A percentile compares a stretch with the other conserved stretches of the same genome.
Evolutionary conservation across 2,329 filamentous ascomycete genomes (phyloP).

Genomic region (Cercospora sojina): DNA sequence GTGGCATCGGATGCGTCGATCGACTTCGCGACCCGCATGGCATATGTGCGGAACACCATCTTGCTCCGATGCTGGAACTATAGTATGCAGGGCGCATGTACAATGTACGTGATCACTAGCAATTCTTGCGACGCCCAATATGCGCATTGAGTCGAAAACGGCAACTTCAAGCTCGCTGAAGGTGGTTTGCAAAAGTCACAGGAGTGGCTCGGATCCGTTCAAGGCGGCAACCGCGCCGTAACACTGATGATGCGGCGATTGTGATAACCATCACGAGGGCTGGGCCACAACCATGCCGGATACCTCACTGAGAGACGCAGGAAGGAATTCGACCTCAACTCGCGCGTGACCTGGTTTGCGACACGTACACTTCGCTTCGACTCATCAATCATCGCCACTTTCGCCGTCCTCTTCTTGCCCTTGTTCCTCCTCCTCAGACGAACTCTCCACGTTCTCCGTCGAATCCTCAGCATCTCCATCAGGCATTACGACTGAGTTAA

Average conservation of each 20-base stretch:
- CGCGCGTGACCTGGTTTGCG: neutral
- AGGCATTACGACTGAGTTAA: constrained; percentile 53
- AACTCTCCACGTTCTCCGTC: constrained; percentile 30
- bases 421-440: constrained; percentile 20
- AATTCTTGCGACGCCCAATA: neutral
- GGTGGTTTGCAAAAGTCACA: neutral
- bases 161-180: neutral
- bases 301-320: neutral
- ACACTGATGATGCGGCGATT: neutral
- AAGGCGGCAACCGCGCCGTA: neutral
- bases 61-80: neutral
- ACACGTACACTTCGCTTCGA: neutral
- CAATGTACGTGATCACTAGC: neutral
- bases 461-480: constrained; percentile 41
- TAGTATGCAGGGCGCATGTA: neutral
- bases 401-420: constrained; percentile 13
- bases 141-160: neutral
- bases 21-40: neutral
- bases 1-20: constrained; percentile 1
- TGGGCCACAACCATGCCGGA: neutral
- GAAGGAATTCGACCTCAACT: neutral
- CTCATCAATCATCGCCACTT: neutral
- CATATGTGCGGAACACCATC: neutral
- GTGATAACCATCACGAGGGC: neutral
- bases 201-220: neutral